Evolutionary conservation across 2,329 filamentous ascomycete species (phyloP), one percentile per base, ranked within the genome.

Genomic region (Xylaria sp.): DNA sequence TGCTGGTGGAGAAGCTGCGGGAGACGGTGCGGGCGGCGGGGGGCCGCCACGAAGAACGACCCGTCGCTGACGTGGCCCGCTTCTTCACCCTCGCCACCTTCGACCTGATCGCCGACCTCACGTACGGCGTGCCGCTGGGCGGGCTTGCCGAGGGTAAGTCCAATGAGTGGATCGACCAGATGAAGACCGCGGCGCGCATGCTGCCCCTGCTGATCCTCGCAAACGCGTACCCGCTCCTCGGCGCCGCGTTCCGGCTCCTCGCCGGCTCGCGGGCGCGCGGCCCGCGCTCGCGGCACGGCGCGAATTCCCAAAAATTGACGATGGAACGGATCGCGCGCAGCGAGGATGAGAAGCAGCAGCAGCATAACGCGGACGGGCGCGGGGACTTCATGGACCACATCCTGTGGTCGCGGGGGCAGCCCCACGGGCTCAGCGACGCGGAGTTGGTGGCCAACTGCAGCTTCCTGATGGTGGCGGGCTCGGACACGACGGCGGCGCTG

Each of bases 141-240:
- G 61, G 69, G 2, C 63, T 74, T 3, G 73, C 73, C 50, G 69
- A 73, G 56, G 68, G 74, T 20, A 68, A 74, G 42, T 74, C 60
- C 16, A 66, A 66, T 22, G 61, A 51, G 1, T 68, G 64, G 63
- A 53, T 68, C 4, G 64, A 68, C 4, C 65, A 61, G 22, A 66
- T 68, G 43, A 44, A 60, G 29, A 60, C 60, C 13, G 18, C 64
- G 40, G 62, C 65, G 56, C 59, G 48, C 11, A 47, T 64, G 4
- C 56, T 63, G 56, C 64, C 64, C 16, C 43, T 67, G 16, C 29
- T 66, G 42, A 62, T 59, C 20, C 48, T 67, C 11, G 40, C 52
- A 9, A 59, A 60, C 2, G 39, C 52, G 7, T 61, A 61, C 16
- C 63, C 62, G 1, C 2, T 61, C 1, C 13, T 63, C 2, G 57